Evolutionary conservation across 2,329 filamentous ascomycete genomes (phyloP), one percentile per base, ranked within the genome.

Genomic region (Calonectria naviculata): DNA sequence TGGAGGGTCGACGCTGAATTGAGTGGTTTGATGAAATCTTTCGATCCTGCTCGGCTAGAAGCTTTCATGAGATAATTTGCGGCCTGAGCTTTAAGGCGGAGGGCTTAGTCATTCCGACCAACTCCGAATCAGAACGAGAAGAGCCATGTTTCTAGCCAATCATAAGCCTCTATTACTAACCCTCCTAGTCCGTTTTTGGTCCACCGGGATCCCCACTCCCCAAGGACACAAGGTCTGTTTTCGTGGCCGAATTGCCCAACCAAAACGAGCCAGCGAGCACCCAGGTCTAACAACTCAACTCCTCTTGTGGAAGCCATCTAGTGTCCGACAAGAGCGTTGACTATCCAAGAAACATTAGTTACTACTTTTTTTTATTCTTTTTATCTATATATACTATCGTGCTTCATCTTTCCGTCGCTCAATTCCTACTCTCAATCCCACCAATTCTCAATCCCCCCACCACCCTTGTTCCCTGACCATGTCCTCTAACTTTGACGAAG

Each of bases 1-100:
- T 85, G 83, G 83, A 85, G 83, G 83, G 85, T 85, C 84, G 83
- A 82, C 80, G 81, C 80, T 81, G 81, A 81, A 82, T 83, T 89
- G 88, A 88, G 88, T 86, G 86, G 86, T 89, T 89, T 89, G 86
- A 87, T 86, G 84, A 84, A 85, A 84, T 85, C 82, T 85, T 85
- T 83, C 83, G 80, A 83, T 81, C 78, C 79, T 80, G 82, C 80
- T 84, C 83, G 83, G 83, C 80, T 83, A 81, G 80, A 85, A 85
- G 84, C 84, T 86, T 86, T 85, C 77, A 80, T 82, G 80, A 83
- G 80, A 81, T 80, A 81, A 80, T 81, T 84, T 84, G 82, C 79
- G 80, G 84, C 84, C 85, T 86, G 80, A 83, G 77, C 78, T 81
- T 78, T 81, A 73, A 85, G 80, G 82, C 82, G 75, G 63, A 54